Percentiles rank a stretch among this genome's conserved stretches.
phyloP scores from a whole-genome alignment of 257 asterid genomes.

The Solanum bukasovii region DNA sequence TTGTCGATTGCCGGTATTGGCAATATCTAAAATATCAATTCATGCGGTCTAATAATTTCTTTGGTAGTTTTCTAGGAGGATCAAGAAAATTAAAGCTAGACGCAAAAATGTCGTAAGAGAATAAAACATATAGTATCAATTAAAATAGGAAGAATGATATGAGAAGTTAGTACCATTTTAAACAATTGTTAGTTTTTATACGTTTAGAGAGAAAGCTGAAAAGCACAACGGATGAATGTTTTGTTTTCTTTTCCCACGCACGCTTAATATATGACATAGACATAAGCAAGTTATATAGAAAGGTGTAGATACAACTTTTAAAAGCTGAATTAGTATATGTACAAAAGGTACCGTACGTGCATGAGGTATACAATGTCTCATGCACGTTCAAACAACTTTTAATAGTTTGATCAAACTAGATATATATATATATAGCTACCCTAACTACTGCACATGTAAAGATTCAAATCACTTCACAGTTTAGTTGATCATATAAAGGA shows the following conservation, averaged over 20 bases:
- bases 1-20: neutral
- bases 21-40: neutral
- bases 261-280: neutral
- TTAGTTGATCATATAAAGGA: neutral
- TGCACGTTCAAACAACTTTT: too few relatives aligned
- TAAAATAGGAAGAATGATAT: neutral
- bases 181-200: neutral
- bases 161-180: neutral
- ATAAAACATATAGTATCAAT: too few relatives aligned
- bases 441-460: neutral
- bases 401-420: neutral
- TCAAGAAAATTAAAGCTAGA: neutral
- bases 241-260: neutral
- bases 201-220: neutral
- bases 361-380: neutral
- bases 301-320: neutral
- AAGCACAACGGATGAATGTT: neutral
- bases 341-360: too few relatives aligned
- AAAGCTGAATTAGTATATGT: neutral
- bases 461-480: neutral
- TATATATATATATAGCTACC: too few relatives aligned
- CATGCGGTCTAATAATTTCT: neutral
- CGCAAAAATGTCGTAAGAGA: neutral
- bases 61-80: neutral
- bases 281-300: neutral